These are phyloP conservation scores for Ceratopteris richardii DNA, from an alignment of 75 land plant genomes.

Conservation along the genomic window DNA sequence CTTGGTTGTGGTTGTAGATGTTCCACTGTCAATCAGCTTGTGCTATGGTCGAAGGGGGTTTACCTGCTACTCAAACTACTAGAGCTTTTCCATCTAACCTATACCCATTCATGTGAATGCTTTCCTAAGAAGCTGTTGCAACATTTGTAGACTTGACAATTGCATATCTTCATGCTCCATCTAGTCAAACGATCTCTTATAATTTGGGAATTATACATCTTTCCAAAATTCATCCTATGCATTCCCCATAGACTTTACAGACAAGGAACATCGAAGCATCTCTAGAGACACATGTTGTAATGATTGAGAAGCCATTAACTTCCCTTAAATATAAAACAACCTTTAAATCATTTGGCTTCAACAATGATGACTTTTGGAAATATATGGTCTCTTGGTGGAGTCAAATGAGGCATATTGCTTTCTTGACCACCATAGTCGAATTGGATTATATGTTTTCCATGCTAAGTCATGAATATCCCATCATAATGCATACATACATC, in stretches of 20 bases:
- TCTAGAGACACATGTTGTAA: background rate
- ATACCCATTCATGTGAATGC: no score
- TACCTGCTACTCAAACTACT: no score
- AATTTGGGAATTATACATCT: no score
- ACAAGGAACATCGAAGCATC: background rate
- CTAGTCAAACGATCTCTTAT: no score
- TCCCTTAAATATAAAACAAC: constrained; percentile 24
- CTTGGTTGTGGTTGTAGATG: no score
- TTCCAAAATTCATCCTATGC: background rate
- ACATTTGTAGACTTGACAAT: no score
- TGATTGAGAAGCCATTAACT: background rate
- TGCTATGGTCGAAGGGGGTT: no score
- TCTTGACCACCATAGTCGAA: constrained; percentile 54
- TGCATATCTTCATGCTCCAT: no score
- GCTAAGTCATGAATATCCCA: constrained; percentile 73
- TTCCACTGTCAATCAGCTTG: no score
- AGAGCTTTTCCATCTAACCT: no score
- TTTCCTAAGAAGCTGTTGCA: no score
- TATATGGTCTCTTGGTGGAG: constrained; percentile 71
- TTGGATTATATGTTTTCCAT: constrained; percentile 63
- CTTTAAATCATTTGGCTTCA: constrained; percentile 46
- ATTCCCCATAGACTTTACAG: background rate
- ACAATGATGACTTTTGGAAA: constrained; percentile 33
- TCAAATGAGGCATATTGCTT: no score
- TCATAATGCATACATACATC: constrained; percentile 80